Conservation (phyloP, 768 basidiomycete genomes). For the Tephrocybe sp. region DNA sequence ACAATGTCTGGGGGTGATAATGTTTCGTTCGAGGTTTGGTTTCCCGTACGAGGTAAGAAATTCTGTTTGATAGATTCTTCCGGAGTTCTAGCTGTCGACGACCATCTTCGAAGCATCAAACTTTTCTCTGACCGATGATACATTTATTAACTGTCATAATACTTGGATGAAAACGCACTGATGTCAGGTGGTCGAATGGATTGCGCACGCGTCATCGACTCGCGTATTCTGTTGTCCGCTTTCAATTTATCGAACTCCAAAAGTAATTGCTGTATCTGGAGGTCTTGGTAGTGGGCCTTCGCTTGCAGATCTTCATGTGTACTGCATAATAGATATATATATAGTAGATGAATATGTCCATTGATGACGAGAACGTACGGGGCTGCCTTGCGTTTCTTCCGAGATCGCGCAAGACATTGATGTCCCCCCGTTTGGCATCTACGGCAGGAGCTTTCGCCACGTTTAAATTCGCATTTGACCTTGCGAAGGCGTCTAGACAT, state of each 20-base stretch:
- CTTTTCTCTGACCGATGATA: slow-evolving; percentile 6
- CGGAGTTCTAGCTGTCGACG: slow-evolving; percentile 30
- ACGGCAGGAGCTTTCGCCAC: slow-evolving; percentile 45
- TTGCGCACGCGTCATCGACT: slow-evolving; percentile 37
- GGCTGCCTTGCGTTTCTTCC: slow-evolving; percentile 59
- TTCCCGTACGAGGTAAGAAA: slow-evolving; percentile 31
- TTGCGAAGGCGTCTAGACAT: slow-evolving; percentile 18
- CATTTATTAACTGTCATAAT: background rate
- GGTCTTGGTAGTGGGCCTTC: slow-evolving; percentile 43
- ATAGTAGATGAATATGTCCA: background rate
- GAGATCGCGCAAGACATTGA: slow-evolving; percentile 43
- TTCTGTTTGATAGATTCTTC: slow-evolving; percentile 36
- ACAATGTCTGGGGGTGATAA: slow-evolving; percentile 44
- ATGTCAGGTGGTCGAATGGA: slow-evolving; percentile 9
- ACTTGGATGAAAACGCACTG: slow-evolving; percentile 3
- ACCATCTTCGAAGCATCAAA: slow-evolving; percentile 14
- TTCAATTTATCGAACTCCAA: slow-evolving; percentile 42
- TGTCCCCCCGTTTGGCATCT: slow-evolving; percentile 48
- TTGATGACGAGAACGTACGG: slow-evolving; percentile 36
- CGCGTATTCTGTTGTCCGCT: slow-evolving; percentile 38
- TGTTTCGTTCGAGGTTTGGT: background rate
- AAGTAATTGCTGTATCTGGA: slow-evolving; percentile 44
- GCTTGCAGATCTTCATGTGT: slow-evolving; percentile 56
- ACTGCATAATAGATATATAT: slow-evolving; percentile 24
- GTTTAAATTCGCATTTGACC: slow-evolving; percentile 53